Evolutionary conservation across 176 grass and related monocot species (phyloP), one percentile per base, ranked within the genome.

Genomic region (Ensete glaucum): DNA sequence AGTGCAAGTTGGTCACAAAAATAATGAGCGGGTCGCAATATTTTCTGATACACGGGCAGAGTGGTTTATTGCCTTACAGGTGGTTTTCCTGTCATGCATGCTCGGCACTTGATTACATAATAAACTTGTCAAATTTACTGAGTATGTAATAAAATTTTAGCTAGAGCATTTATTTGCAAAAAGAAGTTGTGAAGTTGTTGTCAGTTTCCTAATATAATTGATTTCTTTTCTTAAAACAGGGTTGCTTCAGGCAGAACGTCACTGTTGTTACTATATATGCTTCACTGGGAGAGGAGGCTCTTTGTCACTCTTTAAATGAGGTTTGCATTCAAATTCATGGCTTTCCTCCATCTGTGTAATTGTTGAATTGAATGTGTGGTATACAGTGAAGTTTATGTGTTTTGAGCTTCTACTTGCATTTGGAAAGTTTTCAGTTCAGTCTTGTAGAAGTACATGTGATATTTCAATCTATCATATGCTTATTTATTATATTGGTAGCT

Each of bases 271-370:
- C 94, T n/a, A 94, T 99, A 57, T 99, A 99, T 86, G 75, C 95
- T 71, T 94, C 95, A 26, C 83, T 99, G 64, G 95, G 95, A 13
- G 88, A 94, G 80, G 95, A 76, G 67, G 95, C 90, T 1, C 82
- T 99, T 29, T 94, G 95, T 79, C 86, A 99, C 78, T 99, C 95
- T 50, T 80, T 99, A 81, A 94, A 99, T 71, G 90, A 99, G 90
- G 90, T 99, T 77, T 16, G 84, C 59, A 1, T 78, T 62, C 72
- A 24, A 77, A 77, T 25, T 67, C 53, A 26, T 26, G 64, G 17
- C 50, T 75, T 29, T 68, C 10, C 23, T 77, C 23, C 9, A 2
- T 20, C 54, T 3, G 55, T 1, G 10, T 53, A 68, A 66, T 9
- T 76, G 19, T 76, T 23, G 56, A 59, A 20, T 23, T 78, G 13